Evolutionary conservation across 1,284 basidiomycete genomes (phyloP).

Genomic region (Ganoderma resinaceum): DNA sequence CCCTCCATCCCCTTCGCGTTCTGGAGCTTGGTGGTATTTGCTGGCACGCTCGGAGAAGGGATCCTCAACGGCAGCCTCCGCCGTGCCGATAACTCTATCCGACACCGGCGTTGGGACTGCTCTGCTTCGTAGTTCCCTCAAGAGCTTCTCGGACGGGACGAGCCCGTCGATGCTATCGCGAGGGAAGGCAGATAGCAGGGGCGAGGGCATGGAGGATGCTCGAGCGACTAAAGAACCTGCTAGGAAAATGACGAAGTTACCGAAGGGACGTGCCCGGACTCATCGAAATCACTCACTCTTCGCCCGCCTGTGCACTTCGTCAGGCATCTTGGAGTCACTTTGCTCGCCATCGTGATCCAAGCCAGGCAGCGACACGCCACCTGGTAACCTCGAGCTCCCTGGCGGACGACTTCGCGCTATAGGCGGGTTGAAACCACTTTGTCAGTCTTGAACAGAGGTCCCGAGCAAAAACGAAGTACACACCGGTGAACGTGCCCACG

Average conservation of each 20-base stretch:
- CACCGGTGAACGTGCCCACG: background rate
- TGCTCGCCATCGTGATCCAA: background rate
- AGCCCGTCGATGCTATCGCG: constrained; percentile 44
- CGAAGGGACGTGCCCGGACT: no score
- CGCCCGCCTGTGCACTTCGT: background rate
- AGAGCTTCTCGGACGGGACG: background rate
- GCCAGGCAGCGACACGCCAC: background rate
- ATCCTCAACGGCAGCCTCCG: background rate
- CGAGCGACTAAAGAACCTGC: background rate
- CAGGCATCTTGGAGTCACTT: background rate
- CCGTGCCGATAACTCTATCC: background rate
- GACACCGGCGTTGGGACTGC: background rate
- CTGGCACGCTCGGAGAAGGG: background rate
- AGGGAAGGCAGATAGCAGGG: background rate
- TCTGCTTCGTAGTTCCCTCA: background rate
- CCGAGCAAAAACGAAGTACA: background rate
- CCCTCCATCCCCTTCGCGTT: background rate
- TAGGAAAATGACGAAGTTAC: no score
- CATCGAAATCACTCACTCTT: background rate
- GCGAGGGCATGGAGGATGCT: background rate
- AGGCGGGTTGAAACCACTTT: no score
- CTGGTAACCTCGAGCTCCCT: background rate
- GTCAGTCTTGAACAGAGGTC: background rate
- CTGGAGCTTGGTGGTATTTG: background rate
- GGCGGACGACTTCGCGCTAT: background rate